Evolutionary conservation across 2,329 filamentous ascomycete genomes (phyloP), one percentile per base, ranked within the genome.

Genomic region (Fusarium xylarioides): DNA sequence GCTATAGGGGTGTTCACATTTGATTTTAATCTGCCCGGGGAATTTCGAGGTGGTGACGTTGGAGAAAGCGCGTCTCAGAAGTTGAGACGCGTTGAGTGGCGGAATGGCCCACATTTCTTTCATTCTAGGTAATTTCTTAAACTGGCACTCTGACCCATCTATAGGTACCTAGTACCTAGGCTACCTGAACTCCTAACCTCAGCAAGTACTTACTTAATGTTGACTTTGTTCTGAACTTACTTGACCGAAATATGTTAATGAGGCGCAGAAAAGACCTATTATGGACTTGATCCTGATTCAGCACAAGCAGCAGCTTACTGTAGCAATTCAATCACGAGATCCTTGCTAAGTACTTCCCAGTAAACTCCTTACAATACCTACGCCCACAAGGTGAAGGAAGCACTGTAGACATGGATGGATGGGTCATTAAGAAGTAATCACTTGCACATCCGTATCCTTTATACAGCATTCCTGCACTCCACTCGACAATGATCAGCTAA

Each of bases 51-150:
- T 66, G 37, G 76, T 78, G 75, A 76, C 74, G 68, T 76, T 74
- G 54, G 57, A 63, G 59, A 70, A 73, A 73, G 28, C 77, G 77
- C 77, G 77, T 76, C 65, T 63, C 44, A 35, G 63, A 30, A 47
- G 32, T 26, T 23, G 42, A 62, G 72, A 79, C 77, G 77, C 77
- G 77, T 78, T 79, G 76, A 79, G 77, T 78, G 77, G 67, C 66
- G 74, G 65, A 47, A 57, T 30, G 70, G 26, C 50, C 75, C 76
- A 78, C 65, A 70, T 35, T 28, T 46, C 16, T 43, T 32, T 18
- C 9, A 38, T 37, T n/a, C 28, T 28, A 44, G 8, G 38, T 15
- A 42, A n/a, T 42, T 42, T 28, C 40, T 23, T 43, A 23, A 43
- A 43, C 15, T 26, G 42, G 42, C 21, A 21, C 43, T 28, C 23